Percentiles rank a stretch among this genome's conserved stretches.
Conservation (phyloP, 2,329 filamentous ascomycete genomes). For the Sarocladiaceae sp. region DNA sequence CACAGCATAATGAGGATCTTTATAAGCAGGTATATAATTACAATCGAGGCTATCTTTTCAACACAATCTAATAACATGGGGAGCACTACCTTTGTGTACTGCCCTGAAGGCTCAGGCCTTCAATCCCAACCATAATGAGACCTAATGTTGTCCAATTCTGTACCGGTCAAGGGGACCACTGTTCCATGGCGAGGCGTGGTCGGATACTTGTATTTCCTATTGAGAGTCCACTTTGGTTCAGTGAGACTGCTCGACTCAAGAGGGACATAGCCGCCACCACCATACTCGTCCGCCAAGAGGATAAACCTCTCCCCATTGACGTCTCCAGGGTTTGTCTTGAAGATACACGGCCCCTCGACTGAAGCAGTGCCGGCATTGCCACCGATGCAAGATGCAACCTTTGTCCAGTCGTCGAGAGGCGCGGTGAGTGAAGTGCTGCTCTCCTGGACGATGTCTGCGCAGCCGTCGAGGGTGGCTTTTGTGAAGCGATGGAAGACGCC, state of each 20-base stretch:
- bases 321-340: conserved; percentile 42
- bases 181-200: conserved; percentile 44
- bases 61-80: too few relatives aligned
- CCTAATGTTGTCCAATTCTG: conserved; percentile 26
- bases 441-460: conserved; percentile 46
- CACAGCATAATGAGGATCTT: too few relatives aligned
- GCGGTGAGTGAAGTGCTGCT: conserved; percentile 35
- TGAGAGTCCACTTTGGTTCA: conserved; percentile 39
- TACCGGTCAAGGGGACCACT: conserved; percentile 41
- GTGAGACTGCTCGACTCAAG: conserved; percentile 42
- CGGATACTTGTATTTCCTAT: conserved; percentile 37
- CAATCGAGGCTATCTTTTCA: too few relatives aligned
- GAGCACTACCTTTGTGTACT: too few relatives aligned
- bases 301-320: conserved; percentile 46
- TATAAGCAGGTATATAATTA: too few relatives aligned
- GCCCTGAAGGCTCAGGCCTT: too few relatives aligned
- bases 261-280: conserved; percentile 42
- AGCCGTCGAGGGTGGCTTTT: conserved; percentile 41
- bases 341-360: conserved; percentile 44
- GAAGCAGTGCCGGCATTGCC: conserved; percentile 38
- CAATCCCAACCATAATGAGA: background rate
- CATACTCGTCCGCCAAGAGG: conserved; percentile 47
- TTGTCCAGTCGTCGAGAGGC: conserved; percentile 34
- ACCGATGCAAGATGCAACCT: conserved; percentile 40
- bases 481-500: conserved; percentile 43